Evolutionary conservation across 805 yeast genomes (phyloP).

Genomic region (Starmerella cellae): DNA sequence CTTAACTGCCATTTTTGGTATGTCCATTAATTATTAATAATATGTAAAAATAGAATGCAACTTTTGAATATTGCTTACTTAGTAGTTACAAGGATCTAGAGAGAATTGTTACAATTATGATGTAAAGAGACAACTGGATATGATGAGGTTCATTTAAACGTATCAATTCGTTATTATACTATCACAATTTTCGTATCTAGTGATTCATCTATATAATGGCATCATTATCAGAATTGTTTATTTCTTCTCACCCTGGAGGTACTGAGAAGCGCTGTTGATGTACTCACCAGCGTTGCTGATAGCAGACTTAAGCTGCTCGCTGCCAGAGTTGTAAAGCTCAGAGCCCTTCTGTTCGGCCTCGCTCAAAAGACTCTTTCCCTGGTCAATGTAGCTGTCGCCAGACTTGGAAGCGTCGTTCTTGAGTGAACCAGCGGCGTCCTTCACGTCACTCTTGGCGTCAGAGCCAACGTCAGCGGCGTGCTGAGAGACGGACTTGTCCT

Average conservation of each 20-base stretch:
- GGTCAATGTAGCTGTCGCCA: constrained; percentile 19
- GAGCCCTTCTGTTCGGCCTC: constrained; percentile 17
- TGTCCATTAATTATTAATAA: no score
- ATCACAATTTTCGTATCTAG: neutral
- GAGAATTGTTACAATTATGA: no score
- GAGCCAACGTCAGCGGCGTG: constrained; percentile 48
- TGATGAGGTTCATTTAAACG: no score
- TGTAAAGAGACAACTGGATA: no score
- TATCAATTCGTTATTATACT: no score
- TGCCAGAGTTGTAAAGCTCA: constrained; percentile 17
- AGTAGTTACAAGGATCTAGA: no score
- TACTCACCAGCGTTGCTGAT: constrained; percentile 23
- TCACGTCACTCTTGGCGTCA: constrained; percentile 44
- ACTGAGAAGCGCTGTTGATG: constrained; percentile 26
- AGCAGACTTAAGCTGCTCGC: constrained; percentile 20
- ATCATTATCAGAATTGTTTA: neutral
- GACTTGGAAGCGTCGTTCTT: constrained; percentile 42
- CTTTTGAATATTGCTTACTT: no score
- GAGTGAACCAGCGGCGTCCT: constrained; percentile 34
- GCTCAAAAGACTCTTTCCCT: constrained; percentile 22
- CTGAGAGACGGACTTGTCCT: constrained; percentile 41
- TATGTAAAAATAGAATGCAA: no score
- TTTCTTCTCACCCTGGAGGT: constrained; percentile 22
- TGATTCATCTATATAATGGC: neutral
- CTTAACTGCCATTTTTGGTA: no score